A percentile compares a stretch with the other conserved stretches of the same genome.
Conservation (phyloP, 2,329 filamentous ascomycete genomes). For the Arthrobotrys sinensis region DNA sequence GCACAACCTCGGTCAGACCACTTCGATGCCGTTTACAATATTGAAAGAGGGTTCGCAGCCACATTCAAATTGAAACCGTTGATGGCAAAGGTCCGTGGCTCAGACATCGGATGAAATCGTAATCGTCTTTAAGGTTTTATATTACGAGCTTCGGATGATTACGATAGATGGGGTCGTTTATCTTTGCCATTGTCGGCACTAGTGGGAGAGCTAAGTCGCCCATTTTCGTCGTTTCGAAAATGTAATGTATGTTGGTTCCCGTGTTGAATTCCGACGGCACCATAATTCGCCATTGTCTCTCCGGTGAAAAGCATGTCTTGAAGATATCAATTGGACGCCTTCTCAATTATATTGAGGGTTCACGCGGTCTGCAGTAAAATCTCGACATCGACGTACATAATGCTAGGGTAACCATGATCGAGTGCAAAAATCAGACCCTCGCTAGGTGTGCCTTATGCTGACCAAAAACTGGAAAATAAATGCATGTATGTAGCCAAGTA, state of each 20-base stretch:
- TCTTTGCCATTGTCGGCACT: slow-evolving; percentile 32
- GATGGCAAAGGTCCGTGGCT: slow-evolving; percentile 21
- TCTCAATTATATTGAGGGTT: slow-evolving; percentile 30
- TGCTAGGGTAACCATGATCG: slow-evolving; percentile 27
- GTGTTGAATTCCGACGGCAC: slow-evolving; percentile 35
- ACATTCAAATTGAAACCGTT: slow-evolving; percentile 21
- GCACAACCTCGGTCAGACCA: slow-evolving; percentile 49
- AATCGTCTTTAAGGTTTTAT: slow-evolving; percentile 34
- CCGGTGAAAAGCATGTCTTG: slow-evolving; percentile 20
- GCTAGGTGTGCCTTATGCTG: slow-evolving; percentile 31
- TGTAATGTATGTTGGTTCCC: slow-evolving; percentile 21
- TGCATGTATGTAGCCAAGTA: slow-evolving; percentile 23
- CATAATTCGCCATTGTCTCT: slow-evolving; percentile 36
- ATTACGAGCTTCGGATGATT: slow-evolving; percentile 29
- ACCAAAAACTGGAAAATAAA: slow-evolving; percentile 28
- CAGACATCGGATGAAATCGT: slow-evolving; percentile 60
- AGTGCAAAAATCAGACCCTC: slow-evolving; percentile 18
- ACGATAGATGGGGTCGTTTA: slow-evolving; percentile 16
- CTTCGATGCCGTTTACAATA: slow-evolving; percentile 5
- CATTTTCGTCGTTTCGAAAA: slow-evolving; percentile 35
- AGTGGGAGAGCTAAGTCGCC: neutral
- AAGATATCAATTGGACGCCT: slow-evolving; percentile 11
- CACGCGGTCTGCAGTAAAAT: slow-evolving; percentile 16
- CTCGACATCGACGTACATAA: slow-evolving; percentile 2
- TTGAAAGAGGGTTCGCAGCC: slow-evolving; percentile 7